These are phyloP conservation scores for Vaccinium macrocarpon DNA, from an alignment of 148 eudicot genomes.

Conservation along the genomic window DNA sequence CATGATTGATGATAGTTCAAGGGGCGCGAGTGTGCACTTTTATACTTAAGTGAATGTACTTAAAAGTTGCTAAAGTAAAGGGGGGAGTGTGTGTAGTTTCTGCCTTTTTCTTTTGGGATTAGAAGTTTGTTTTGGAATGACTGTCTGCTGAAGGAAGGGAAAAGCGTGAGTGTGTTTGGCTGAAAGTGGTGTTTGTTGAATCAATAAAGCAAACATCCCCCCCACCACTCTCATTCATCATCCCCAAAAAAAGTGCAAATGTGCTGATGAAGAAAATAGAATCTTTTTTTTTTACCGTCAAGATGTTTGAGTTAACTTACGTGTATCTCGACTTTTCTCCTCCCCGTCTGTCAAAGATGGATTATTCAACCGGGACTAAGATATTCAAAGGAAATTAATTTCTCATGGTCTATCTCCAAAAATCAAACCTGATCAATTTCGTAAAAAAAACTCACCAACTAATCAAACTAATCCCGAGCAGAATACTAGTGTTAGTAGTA, in stretches of 20 bases:
- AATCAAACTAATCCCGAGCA: too few species aligned
- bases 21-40: background rate
- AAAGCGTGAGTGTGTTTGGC: constrained; percentile 4
- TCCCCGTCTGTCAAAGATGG: too few species aligned
- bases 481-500: too few species aligned
- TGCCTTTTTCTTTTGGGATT: background rate
- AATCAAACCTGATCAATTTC: background rate
- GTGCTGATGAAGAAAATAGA: background rate
- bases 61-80: background rate
- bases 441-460: too few species aligned
- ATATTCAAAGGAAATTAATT: too few species aligned
- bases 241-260: background rate
- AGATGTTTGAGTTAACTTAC: too few species aligned
- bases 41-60: background rate
- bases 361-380: background rate
- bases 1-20: background rate
- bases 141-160: constrained; percentile 23
- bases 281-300: background rate
- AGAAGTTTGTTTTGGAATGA: constrained; percentile 6
- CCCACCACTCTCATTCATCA: background rate
- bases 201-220: constrained; percentile 14
- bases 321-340: background rate
- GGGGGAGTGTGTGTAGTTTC: background rate
- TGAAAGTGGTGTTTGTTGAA: constrained; percentile 20
- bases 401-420: background rate